Evolutionary conservation across 768 basidiomycete genomes (phyloP), one percentile per base, ranked within the genome.

Genomic region (Pisolithus microcarpus): DNA sequence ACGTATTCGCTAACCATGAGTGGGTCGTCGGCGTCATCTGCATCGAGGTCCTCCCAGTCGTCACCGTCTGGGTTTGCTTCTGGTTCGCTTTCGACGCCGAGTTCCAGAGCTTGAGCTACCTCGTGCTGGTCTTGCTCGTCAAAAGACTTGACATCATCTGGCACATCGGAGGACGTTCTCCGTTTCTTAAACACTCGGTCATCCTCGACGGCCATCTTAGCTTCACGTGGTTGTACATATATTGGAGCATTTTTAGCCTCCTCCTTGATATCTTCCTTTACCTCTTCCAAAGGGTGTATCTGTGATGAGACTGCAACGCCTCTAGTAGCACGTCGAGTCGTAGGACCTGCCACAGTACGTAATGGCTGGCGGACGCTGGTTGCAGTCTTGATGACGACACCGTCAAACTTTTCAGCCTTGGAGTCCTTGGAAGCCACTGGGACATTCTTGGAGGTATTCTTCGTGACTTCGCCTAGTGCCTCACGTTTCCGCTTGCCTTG

Each of bases 1-100:
- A 96, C 94, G 62, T 99, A 99, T 69, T 97, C 91, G 71, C 85
- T 87, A 57, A 96, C 94, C 94, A 97, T 97, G 53, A 91, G 75
- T 13, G 95, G 96, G 62, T 99, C 95, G 46, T 93, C 91, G 48
- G 74, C 81, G 64, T 97, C 94, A 19, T 94, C 92, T 1, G 81
- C 82, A 56, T 97, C 93, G 15, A 98, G 77, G 61, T 98, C 95
- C 28, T 87, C 87, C 94, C 92, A 98, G 63, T 76, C 72, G 61
- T 72, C 57, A 55, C 74, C 75, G 50, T 85, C 74, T 3, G 82
- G 83, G 56, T 85, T 84, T 4, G 79, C 83, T 62, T 87, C 87
- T 3, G 60, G 65, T 54, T 82, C 79, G 11, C 71, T 72, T 30
- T 81, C 71, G 28, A 65, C 56, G 13, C 59, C 56, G 11, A 64